Percentiles rank a stretch among this genome's conserved stretches.
These are phyloP conservation scores for Ceratopteris richardii DNA, from an alignment of 75 land plant genomes.

Conservation along the genomic window DNA sequence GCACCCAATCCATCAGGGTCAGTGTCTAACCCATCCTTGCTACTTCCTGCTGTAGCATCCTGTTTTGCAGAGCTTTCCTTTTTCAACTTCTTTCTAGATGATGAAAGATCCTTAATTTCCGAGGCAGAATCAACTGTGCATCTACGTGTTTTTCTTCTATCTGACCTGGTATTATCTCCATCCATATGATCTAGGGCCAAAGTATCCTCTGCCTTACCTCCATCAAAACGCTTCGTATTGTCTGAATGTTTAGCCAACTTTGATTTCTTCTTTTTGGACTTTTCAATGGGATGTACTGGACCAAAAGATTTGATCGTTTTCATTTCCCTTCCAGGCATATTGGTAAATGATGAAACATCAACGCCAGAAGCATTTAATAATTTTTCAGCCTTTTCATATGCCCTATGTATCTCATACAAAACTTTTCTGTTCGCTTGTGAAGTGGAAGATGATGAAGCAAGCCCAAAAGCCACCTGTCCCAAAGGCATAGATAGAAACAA, in stretches of 20 bases:
- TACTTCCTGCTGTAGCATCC: too few species aligned
- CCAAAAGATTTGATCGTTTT: background rate
- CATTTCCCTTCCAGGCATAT: background rate
- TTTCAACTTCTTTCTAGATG: too few species aligned
- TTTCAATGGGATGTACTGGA: background rate
- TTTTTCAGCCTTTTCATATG: conserved; percentile 69
- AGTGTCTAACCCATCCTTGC: too few species aligned
- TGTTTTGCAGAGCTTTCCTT: too few species aligned
- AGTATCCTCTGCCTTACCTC: too few species aligned
- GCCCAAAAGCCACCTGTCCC: conserved; percentile 38
- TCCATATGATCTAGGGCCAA: too few species aligned
- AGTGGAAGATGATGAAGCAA: conserved; percentile 57
- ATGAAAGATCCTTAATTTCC: too few species aligned
- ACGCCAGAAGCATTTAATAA: conserved; percentile 23
- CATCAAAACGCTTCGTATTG: too few species aligned
- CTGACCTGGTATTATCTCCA: background rate
- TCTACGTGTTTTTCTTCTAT: background rate
- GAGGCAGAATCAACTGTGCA: too few species aligned
- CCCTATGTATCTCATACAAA: conserved; percentile 50
- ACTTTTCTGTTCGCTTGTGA: conserved; percentile 72
- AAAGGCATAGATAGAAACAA: conserved; percentile 36
- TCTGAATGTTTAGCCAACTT: too few species aligned
- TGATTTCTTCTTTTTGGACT: background rate
- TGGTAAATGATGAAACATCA: background rate
- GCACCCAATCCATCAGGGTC: background rate